Base-by-base conservation (phyloP, 2,329 filamentous ascomycete genomes). In the Monilinia fructigena region DNA sequence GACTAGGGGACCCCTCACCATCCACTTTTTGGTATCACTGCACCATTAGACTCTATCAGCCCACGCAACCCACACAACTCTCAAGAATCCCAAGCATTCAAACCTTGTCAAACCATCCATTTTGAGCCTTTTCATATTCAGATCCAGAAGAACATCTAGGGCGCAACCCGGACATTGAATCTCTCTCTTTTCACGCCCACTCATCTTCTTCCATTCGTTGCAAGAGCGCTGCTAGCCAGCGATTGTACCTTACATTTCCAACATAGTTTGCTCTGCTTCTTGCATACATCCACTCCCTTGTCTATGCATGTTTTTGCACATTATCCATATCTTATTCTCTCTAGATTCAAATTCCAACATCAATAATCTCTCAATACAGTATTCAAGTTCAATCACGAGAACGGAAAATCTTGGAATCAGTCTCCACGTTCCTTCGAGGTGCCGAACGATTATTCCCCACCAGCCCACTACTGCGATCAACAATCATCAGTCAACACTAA, bases 211-310 rank as follows among this genome's bases (percentile, higher is more conserved):
- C 38, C 31, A 3, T 66, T 62, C 35, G 23, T 35, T 55, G 62
- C 11, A 38, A 64, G 42, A 65, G 42, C 8, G 63, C 54, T 65
- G 63, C 63, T 55, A 66, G 63, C 40, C 65, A 63, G 65, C 59
- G 23, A 66, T 66, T 55, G 65, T 63, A 55, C 64, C 56, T 66
- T 63, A 48, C 58, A 53, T 66, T 42, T 62, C 50, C 47, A 35
- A 31, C 48, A 54, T 42, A 38, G 50, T 56, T 64, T 53, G 62
- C 58, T 28, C 53, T 56, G 50, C 45, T 59, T 53, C 47, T 53
- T 60, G 35, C 55, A 65, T 65, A 65, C 56, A 42, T 48, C 28
- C 54, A 59, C 63, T 60, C 63, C 50, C 63, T 65, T 65, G 63
- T 54, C 55, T 61, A 16, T 53, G 45, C 45, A 28, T 4, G 31